Base-by-base conservation (phyloP, 805 yeast genomes). In the Candida pseudoglaebosa region DNA sequence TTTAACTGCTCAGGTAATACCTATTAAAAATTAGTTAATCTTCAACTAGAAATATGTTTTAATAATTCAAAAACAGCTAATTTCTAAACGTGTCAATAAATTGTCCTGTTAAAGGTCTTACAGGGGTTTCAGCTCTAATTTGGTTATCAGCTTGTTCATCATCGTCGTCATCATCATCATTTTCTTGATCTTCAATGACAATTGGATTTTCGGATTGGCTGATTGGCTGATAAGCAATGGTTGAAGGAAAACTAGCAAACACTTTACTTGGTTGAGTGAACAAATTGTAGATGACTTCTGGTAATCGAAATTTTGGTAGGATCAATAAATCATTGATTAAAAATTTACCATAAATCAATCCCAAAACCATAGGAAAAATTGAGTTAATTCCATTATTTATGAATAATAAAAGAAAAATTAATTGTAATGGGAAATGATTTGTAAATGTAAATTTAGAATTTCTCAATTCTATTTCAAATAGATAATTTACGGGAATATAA, bases 51-150 rank as follows among this genome's bases (percentile, higher is more conserved):
- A n/a, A n/a, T n/a, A n/a, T n/a, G n/a, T n/a, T n/a, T n/a, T n/a
- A n/a, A n/a, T n/a, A 22, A 22, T 22, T 12, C 26, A 22, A 12
- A 22, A 8, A 22, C 26, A 22, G 10, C 26, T 22, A 22, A 21
- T 70, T 60, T 51, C 82, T 66, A 47, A 80, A 79, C 0, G 82
- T 75, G 53, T 79, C 82, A 17, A 80, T 56, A 39, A 81, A 69
- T 48, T 79, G 85, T 16, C 75, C 67, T 2, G 83, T 79, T 24
- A 81, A 57, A 0, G 85, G 77, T 37, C 86, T 58, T 9, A 71
- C 76, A 0, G 85, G 85, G 13, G 80, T 79, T 41, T 77, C 84
- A 6, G 75, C 74, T 34, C 75, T 53, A 14, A 67, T 67, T 39
- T 54, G 59, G 14, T 45, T 44, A 20, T 46, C 56, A 32, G 48